phyloP scores from a whole-genome alignment of 1,284 basidiomycete species.

The Sanghuangporus baumii region DNA sequence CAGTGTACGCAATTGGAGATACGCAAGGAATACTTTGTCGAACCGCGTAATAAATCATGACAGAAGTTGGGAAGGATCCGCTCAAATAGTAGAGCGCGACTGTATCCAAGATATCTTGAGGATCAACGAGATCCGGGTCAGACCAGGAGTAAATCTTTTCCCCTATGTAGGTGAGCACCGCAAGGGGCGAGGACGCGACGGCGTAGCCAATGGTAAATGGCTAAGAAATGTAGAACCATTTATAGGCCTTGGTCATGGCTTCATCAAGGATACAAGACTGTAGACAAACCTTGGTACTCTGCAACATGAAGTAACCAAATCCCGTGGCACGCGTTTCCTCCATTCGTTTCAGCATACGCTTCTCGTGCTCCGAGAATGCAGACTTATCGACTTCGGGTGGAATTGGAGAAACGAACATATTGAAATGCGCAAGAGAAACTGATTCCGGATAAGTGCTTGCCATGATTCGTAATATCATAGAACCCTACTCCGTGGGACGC shows the following conservation, averaged over 20 bases:
- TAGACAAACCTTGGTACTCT: conserved; percentile 19
- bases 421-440: conserved; percentile 20
- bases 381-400: background rate
- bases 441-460: conserved; percentile 17
- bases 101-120: conserved; percentile 19
- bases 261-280: background rate
- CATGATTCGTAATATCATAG: conserved; percentile 19
- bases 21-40: background rate
- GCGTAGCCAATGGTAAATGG: conserved; percentile 23
- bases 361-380: conserved; percentile 10
- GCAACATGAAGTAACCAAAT: conserved; percentile 19
- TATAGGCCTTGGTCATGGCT: background rate
- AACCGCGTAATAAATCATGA: conserved; percentile 23
- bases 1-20: background rate
- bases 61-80: conserved; percentile 20
- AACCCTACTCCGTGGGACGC: conserved; percentile 11
- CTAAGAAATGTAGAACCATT: conserved; percentile 2
- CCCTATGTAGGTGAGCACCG: conserved; percentile 22
- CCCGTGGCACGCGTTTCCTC: conserved; percentile 18
- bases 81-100: conserved; percentile 23
- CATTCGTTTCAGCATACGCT: conserved; percentile 11
- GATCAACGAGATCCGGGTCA: conserved; percentile 19
- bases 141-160: conserved; percentile 23
- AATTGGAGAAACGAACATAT: conserved; percentile 17
- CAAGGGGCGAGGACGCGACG: conserved; percentile 20